Evolutionary conservation across 225 moss, liverwort and hornwort species (phyloP).

Genomic region (Marchantia paleacea): DNA sequence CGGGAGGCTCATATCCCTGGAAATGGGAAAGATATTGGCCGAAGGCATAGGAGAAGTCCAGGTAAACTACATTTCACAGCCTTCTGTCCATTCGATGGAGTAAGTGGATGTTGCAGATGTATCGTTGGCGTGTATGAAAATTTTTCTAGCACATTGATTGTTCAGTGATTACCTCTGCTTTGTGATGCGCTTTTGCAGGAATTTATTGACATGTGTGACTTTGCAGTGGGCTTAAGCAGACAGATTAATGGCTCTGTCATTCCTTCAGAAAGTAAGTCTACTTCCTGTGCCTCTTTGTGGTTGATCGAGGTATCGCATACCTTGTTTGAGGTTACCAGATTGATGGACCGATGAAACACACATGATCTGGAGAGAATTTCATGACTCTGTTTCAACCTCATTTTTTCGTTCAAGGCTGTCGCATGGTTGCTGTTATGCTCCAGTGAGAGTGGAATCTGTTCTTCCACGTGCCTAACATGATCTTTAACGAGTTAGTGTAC

Average conservation of each 20-base stretch:
- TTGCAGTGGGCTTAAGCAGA: slow-evolving; percentile 93
- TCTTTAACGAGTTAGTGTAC: neutral
- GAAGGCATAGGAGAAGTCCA: slow-evolving; percentile 99
- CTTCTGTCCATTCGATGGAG: neutral
- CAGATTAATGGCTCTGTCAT: slow-evolving; percentile 91
- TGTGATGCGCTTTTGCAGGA: slow-evolving; percentile 48
- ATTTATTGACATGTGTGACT: slow-evolving; percentile 98
- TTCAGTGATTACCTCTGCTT: neutral
- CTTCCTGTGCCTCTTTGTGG: neutral
- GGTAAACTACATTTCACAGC: slow-evolving; percentile 30
- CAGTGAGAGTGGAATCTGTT: neutral
- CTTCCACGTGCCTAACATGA: neutral
- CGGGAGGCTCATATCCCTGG: slow-evolving; percentile 84
- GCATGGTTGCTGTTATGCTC: no score
- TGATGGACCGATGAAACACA: neutral
- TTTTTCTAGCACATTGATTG: neutral
- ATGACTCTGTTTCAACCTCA: neutral
- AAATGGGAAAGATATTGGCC: slow-evolving; percentile 95
- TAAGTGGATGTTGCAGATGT: neutral
- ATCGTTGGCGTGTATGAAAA: neutral
- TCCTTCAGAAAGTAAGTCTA: slow-evolving; percentile 89
- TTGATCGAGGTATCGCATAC: neutral
- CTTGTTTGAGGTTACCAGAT: neutral
- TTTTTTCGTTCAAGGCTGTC: neutral
- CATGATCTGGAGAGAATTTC: neutral